Base-by-base conservation (phyloP, 2,329 filamentous ascomycete genomes). In the Ceratocystis lukuohia region DNA sequence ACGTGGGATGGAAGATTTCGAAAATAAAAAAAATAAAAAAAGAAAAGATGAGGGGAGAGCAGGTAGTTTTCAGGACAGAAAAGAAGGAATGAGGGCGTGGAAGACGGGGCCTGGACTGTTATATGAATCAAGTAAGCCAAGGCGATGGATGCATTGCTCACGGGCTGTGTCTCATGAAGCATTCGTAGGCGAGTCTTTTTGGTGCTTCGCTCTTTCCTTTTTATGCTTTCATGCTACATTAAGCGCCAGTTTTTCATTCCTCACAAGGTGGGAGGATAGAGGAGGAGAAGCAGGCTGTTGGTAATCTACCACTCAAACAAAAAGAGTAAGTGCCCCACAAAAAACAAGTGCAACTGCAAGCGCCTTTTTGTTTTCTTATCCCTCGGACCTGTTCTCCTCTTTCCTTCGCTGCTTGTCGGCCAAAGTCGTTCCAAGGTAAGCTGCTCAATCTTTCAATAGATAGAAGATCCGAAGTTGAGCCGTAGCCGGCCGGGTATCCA, bases 291-390 rank as follows among this genome's bases (percentile, higher is more conserved):
- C 10, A 25, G 48, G n/a, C 22, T 53, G 48, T 17, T 53, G 48
- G 48, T 25, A 4, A 53, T 53, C n/a, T 12, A 10, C 48, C n/a
- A 53, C 7, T 8, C 7, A 53, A 2, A 53, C 22, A 53, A 8
- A n/a, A 56, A 56, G 10, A 22, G 46, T 2, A 48, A 10, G 46
- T 48, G 46, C 50, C 8, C 50, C 50, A 56, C 22, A 30, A 56
- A 56, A 25, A 1, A 30, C 22, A 56, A 61, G 57, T 8, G 57
- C 28, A 61, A 61, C 30, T 61, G 57, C 57, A 61, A 61, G 57
- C 57, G 57, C 57, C 57, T 44, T 61, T 61, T 61, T 61, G 33
- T 20, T 61, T 61, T 28, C 25, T 61, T n/a, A 15, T 33, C 25
- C 57, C 37, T 41, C 15, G 15, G 10, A 25, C 50, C 5, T 56